phyloP scores from a whole-genome alignment of 345 rosid species.

The Brassica incana region DNA sequence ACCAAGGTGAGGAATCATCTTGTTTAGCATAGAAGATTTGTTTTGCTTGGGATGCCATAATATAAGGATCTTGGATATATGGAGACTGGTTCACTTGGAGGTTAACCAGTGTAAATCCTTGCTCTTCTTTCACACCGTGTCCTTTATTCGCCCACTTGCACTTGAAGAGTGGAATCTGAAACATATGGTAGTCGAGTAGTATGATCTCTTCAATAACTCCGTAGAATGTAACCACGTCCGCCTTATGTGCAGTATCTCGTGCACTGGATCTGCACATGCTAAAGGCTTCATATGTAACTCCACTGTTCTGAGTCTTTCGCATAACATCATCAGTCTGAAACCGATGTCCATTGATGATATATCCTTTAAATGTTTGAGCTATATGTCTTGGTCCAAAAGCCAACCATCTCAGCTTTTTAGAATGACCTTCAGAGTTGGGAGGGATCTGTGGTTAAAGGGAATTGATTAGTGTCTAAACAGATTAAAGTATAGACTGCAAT shows the following conservation, averaged over 20 bases:
- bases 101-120: neutral
- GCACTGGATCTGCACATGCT: neutral
- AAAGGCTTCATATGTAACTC: neutral
- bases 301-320: neutral
- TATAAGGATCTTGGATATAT: neutral
- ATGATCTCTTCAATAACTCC: neutral
- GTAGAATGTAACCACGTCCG: neutral
- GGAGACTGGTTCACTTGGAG: neutral
- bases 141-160: neutral
- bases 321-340: neutral
- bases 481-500: too few relatives aligned
- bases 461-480: too few relatives aligned
- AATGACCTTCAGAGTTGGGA: neutral
- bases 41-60: neutral
- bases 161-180: neutral
- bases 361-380: neutral
- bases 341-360: neutral
- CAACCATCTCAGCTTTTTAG: neutral
- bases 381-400: neutral
- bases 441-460: neutral
- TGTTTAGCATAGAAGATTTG: neutral
- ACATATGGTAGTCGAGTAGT: neutral
- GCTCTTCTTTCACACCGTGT: neutral
- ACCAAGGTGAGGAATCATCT: neutral
- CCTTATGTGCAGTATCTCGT: neutral